phyloP scores from a whole-genome alignment of 495 filamentous ascomycete species.

The Cairneyella variabilis region DNA sequence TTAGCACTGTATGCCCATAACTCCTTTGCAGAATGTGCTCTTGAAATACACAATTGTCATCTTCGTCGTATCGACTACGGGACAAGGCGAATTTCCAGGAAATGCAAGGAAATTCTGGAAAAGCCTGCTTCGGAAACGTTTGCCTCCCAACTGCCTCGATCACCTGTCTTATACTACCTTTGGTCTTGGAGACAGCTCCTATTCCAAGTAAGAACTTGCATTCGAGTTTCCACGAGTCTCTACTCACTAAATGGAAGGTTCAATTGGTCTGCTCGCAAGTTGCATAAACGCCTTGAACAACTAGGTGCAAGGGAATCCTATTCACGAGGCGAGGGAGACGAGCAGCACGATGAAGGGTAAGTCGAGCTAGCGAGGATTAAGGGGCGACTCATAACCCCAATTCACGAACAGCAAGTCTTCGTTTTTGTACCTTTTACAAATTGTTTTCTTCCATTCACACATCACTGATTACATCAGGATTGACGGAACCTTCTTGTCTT shows the following conservation, averaged over 20 bases:
- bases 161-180: slow-evolving; percentile 74
- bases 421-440: too few relatives aligned
- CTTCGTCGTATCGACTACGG: slow-evolving; percentile 85
- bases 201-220: slow-evolving; percentile 77
- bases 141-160: slow-evolving; percentile 65
- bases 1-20: not conserved
- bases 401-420: too few relatives aligned
- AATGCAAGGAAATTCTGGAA: slow-evolving; percentile 85
- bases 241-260: slow-evolving; percentile 63
- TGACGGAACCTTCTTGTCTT: slow-evolving; percentile 78
- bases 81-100: slow-evolving; percentile 85
- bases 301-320: slow-evolving; percentile 78
- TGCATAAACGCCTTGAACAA: slow-evolving; percentile 80
- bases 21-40: slow-evolving; percentile 36
- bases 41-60: slow-evolving; percentile 59
- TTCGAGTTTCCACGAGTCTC: too few relatives aligned
- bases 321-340: slow-evolving; percentile 80
- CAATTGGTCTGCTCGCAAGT: slow-evolving; percentile 87
- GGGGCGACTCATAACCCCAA: too few relatives aligned
- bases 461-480: too few relatives aligned
- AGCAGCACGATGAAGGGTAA: slow-evolving; percentile 89
- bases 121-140: slow-evolving; percentile 69
- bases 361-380: too few relatives aligned
- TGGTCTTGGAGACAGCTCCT: slow-evolving; percentile 91
- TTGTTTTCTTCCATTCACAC: too few relatives aligned